These are phyloP conservation scores for Starmerella geochares DNA, from an alignment of 805 yeast species.

Conservation along the genomic window DNA sequence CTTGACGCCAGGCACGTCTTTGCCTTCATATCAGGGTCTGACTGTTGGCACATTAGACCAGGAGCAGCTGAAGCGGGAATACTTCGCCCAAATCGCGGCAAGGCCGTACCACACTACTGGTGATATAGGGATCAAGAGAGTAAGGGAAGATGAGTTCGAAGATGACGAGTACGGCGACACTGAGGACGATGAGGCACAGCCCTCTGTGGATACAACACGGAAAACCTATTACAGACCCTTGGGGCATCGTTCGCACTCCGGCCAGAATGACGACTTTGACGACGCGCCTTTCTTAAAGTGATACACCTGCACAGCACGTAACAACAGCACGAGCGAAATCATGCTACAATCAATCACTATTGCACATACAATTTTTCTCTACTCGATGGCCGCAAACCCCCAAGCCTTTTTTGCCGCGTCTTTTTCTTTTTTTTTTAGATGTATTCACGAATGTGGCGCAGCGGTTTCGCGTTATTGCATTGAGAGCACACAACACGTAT, in stretches of 20 bases:
- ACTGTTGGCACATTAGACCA: constrained; percentile 25
- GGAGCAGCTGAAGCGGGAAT: constrained; percentile 8
- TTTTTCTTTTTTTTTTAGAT: too few species aligned
- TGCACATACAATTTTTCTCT: too few species aligned
- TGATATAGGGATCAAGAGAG: constrained; percentile 2
- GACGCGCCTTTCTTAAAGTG: constrained; percentile 28
- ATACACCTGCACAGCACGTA: too few species aligned
- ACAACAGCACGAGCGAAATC: too few species aligned
- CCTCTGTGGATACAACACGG: not conserved
- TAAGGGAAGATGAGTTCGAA: constrained; percentile 12
- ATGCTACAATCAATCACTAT: too few species aligned
- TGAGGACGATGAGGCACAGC: constrained; percentile 21
- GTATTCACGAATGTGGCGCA: too few species aligned
- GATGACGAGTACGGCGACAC: constrained; percentile 27
- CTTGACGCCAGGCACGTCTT: constrained; percentile 17
- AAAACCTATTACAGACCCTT: not conserved
- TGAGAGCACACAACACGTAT: too few species aligned
- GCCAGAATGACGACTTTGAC: constrained; percentile 25
- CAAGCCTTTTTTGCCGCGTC: too few species aligned
- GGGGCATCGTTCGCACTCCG: constrained; percentile 13
- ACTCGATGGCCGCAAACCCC: too few species aligned
- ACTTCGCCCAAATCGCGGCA: not conserved
- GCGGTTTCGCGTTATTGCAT: too few species aligned
- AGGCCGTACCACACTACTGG: constrained; percentile 11
- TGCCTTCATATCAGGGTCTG: constrained; percentile 27